A percentile compares a stretch with the other conserved stretches of the same genome.
Conservation (phyloP, 495 filamentous ascomycete genomes). For the Aspergillus affinis region DNA sequence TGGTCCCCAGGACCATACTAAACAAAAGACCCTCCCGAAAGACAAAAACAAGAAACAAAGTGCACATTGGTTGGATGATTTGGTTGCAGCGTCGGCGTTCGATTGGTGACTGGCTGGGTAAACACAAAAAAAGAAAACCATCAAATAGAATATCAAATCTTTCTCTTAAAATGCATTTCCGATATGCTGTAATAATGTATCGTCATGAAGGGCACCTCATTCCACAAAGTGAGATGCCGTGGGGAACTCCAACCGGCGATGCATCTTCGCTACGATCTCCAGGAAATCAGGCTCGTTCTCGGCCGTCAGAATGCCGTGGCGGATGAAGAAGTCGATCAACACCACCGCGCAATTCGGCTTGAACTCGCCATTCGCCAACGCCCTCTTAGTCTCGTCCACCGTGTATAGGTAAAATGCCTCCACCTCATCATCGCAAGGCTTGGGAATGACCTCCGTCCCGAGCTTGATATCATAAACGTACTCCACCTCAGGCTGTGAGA, state of each 20-base stretch:
- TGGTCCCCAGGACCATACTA: not conserved
- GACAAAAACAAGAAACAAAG: constrained; percentile 13
- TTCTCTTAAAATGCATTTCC: constrained; percentile 8
- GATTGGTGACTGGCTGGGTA: constrained; percentile 22
- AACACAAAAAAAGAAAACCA: constrained; percentile 13
- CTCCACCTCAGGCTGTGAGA: constrained; percentile 88
- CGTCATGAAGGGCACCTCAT: not conserved
- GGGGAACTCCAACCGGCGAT: constrained; percentile 82
- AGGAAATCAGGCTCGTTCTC: constrained; percentile 83
- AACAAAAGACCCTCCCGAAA: not conserved
- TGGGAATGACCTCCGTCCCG: constrained; percentile 61
- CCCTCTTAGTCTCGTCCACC: constrained; percentile 70
- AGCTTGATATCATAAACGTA: constrained; percentile 91
- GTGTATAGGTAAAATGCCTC: constrained; percentile 77
- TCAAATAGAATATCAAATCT: constrained; percentile 26
- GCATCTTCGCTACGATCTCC: constrained; percentile 72
- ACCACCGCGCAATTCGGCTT: constrained; percentile 92
- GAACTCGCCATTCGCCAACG: constrained; percentile 71
- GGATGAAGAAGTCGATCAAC: constrained; percentile 85
- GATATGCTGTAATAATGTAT: not conserved
- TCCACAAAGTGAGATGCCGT: constrained; percentile 41
- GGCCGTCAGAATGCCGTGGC: constrained; percentile 76
- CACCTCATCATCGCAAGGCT: constrained; percentile 84
- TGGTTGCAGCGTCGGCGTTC: constrained; percentile 33
- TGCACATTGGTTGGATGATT: constrained; percentile 20